These are phyloP conservation scores for Xanthoconium stramineum DNA, from an alignment of 768 basidiomycete genomes.

Conservation along the genomic window DNA sequence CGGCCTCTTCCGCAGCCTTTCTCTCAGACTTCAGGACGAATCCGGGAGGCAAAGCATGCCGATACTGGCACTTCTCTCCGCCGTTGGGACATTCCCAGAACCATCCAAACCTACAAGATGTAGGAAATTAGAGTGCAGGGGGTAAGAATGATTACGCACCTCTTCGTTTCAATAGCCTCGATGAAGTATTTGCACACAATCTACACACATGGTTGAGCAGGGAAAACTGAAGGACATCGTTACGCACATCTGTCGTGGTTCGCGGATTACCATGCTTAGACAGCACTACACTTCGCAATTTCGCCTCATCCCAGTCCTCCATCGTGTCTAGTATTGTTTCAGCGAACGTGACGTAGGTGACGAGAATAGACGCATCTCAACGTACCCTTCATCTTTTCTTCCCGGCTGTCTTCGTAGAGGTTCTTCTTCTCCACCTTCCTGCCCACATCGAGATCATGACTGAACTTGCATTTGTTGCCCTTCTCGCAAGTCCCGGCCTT, in stretches of 20 bases:
- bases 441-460: conserved; percentile 85
- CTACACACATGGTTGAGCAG: conserved; percentile 36
- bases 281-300: conserved; percentile 81
- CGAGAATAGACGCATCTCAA: conserved; percentile 2
- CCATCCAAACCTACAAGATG: conserved; percentile 69
- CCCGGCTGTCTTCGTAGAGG: conserved; percentile 84
- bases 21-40: conserved; percentile 93
- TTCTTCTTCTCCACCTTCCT: conserved; percentile 95
- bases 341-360: background rate
- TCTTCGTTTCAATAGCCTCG: conserved; percentile 89
- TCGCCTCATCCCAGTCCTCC: conserved; percentile 97
- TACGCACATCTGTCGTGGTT: conserved; percentile 82
- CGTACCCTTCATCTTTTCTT: conserved; percentile 74
- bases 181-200: conserved; percentile 99
- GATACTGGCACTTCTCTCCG: conserved; percentile 86
- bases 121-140: background rate
- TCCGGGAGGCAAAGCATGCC: conserved; percentile 93
- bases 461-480: conserved; percentile 95
- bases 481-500: conserved; percentile 94
- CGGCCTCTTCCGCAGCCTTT: conserved; percentile 89
- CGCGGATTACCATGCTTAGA: conserved; percentile 88
- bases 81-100: conserved; percentile 91
- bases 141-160: conserved; percentile 38
- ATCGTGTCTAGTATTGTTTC: conserved; percentile 69
- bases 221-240: background rate